Conservation (phyloP, 495 filamentous ascomycete genomes). For the Aspergillus bertholletiae region DNA sequence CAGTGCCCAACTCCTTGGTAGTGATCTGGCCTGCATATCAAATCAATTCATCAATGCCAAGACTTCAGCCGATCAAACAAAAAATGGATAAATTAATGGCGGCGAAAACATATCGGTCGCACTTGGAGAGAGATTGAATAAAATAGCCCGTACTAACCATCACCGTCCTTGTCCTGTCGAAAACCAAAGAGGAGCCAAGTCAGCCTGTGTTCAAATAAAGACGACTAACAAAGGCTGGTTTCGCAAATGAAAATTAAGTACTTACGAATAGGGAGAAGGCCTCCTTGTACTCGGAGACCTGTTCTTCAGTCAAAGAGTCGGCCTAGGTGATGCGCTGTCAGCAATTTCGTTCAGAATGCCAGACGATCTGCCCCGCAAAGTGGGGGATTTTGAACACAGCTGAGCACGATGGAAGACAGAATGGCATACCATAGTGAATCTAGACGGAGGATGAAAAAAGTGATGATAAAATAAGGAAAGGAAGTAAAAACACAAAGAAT, state of each 20-base stretch:
- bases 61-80: background rate
- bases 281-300: constrained; percentile 99
- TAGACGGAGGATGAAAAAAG: constrained; percentile 11
- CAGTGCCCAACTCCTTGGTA: constrained; percentile 97
- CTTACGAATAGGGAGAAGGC: constrained; percentile 99
- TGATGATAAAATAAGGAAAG: constrained; percentile 15
- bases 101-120: background rate
- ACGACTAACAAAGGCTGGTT: background rate
- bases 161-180: constrained; percentile 95
- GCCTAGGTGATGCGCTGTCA: constrained; percentile 52
- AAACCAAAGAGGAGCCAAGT: constrained; percentile 17
- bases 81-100: background rate
- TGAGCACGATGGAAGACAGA: background rate
- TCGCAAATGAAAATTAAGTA: constrained; percentile 21
- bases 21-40: constrained; percentile 83
- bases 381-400: constrained; percentile 23
- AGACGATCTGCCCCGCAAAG: constrained; percentile 36
- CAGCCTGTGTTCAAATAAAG: constrained; percentile 12
- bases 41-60: constrained; percentile 4
- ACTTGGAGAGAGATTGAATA: constrained; percentile 3
- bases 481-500: constrained; percentile 13
- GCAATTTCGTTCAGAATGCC: constrained; percentile 17
- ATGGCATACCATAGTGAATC: constrained; percentile 32
- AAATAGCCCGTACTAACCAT: constrained; percentile 69
- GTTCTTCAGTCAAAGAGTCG: constrained; percentile 95